Percentiles rank a stretch among this genome's conserved stretches.
These are phyloP conservation scores for Populus davidiana DNA, from an alignment of 345 rosid genomes.

Conservation along the genomic window DNA sequence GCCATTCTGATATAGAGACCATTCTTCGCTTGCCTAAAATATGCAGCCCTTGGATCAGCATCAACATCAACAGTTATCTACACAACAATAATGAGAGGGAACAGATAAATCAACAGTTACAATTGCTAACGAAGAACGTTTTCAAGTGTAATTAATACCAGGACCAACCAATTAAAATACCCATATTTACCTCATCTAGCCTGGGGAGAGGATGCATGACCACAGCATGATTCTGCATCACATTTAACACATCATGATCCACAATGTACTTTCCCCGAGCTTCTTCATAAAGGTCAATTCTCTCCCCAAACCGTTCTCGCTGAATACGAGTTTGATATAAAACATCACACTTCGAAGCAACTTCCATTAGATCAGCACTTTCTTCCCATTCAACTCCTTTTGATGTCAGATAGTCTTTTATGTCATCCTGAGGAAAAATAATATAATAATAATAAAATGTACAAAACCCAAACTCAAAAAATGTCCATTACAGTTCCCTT, in stretches of 20 bases:
- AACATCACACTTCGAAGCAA: constrained; percentile 82
- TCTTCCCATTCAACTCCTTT: constrained; percentile 86
- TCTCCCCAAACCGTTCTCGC: constrained; percentile 82
- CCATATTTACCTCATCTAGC: constrained; percentile 70
- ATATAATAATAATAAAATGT: not conserved
- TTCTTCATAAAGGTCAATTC: constrained; percentile 78
- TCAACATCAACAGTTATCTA: constrained; percentile 83
- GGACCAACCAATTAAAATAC: not conserved
- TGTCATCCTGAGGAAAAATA: constrained; percentile 66
- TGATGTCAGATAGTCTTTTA: constrained; percentile 73
- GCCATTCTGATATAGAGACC: constrained; percentile 97
- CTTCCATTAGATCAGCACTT: constrained; percentile 70
- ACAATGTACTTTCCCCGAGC: constrained; percentile 94
- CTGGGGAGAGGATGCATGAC: constrained; percentile 97
- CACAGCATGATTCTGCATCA: constrained; percentile 80
- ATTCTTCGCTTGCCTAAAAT: constrained; percentile 97
- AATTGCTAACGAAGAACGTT: not conserved
- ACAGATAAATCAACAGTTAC: not conserved
- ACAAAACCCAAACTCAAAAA: not conserved
- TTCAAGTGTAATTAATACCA: not conserved
- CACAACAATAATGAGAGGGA: not conserved
- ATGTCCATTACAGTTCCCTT: too few species aligned
- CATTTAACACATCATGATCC: constrained; percentile 49
- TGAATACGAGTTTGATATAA: constrained; percentile 94
- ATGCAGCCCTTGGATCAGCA: constrained; percentile 86